Evolutionary conservation across 1,139 yeast species (phyloP), one percentile per base, ranked within the genome.

Genomic region (Kodamaea sp.): DNA sequence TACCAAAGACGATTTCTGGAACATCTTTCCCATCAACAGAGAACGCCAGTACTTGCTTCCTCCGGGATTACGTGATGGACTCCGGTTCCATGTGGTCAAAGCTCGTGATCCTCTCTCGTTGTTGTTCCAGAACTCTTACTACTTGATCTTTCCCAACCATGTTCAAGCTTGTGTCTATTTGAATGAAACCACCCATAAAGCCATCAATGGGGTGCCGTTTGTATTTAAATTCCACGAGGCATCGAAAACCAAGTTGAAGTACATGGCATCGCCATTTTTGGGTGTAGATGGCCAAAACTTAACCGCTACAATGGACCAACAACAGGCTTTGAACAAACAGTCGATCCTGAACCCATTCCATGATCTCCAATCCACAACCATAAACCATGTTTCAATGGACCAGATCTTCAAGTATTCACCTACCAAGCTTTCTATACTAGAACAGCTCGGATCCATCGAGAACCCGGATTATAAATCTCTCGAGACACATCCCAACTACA

Each of bases 121-220:
- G 24, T 46, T 59, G 19, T 71, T 74, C 26, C 57, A 66, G 42
- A 69, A 73, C 30, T 67, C 72, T 2, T 80, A 79, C 51, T 80
- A 70, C 48, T 57, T 82, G 24, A 53, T 76, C 3, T 82, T 82
- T 47, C 61, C 65, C 4, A 57, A 61, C 26, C 54, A 58, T 31
- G 60, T 64, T 21, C 73, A 72, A 15, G 86, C 87, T 0, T 66
- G 76, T 19, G 61, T 64, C 3, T 82, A 72, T 51, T 61, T 59
- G 48, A 47, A 63, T 12, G 83, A 78, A 47, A 75, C 83, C 0
- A 40, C 53, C 4, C 67, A 70, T 4, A 67, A 72, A 32, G 62
- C 65, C 34, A 49, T 80, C 24, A 75, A 80, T 44, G 87, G 87
- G 1, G 48, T 70, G 26, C 64, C 62, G 15, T 47, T 78, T 18